Evolutionary conservation across 2,329 filamentous ascomycete species (phyloP).

Genomic region (Fusarium temperatum): DNA sequence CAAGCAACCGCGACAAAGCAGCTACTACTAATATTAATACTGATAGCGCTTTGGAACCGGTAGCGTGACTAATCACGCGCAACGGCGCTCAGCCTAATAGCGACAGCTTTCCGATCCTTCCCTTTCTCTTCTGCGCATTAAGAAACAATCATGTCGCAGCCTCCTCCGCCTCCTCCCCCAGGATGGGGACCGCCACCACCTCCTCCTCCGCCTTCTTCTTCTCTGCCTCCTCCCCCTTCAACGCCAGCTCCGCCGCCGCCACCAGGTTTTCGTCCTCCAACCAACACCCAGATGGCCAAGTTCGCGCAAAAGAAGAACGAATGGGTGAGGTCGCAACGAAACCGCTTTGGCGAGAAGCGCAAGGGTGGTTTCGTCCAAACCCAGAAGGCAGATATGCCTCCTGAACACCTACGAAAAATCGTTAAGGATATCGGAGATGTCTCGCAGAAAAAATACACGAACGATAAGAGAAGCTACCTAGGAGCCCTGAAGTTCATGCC

Average conservation of each 20-base stretch:
- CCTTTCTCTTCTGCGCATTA: constrained; percentile 40
- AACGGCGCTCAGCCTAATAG: constrained; percentile 47
- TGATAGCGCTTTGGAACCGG: constrained; percentile 25
- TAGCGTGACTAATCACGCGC: constrained; percentile 49
- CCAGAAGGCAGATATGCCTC: constrained; percentile 98
- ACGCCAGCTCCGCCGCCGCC: constrained; percentile 80
- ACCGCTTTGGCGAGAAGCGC: constrained; percentile 95
- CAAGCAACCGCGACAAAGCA: constrained; percentile 6
- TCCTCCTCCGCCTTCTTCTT: constrained; percentile 53
- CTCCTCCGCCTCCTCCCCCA: constrained; percentile 65
- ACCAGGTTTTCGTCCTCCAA: constrained; percentile 82
- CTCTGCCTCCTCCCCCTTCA: constrained; percentile 65
- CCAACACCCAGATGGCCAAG: constrained; percentile 88
- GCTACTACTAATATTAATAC: constrained; percentile 7
- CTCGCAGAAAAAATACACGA: constrained; percentile 99
- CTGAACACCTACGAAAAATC: constrained; percentile 97
- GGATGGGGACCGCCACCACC: constrained; percentile 56
- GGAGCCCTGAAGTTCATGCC: constrained; percentile 99
- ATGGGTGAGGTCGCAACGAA: constrained; percentile 92
- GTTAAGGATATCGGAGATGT: constrained; percentile 99
- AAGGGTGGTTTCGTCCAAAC: constrained; percentile 97
- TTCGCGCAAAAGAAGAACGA: constrained; percentile 99
- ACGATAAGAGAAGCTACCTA: constrained; percentile 96
- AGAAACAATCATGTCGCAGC: constrained; percentile 59
- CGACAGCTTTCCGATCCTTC: constrained; percentile 37